Evolutionary conservation across 163 green algal species (phyloP), one percentile per base, ranked within the genome.

Genomic region (Prototheca cutis): DNA sequence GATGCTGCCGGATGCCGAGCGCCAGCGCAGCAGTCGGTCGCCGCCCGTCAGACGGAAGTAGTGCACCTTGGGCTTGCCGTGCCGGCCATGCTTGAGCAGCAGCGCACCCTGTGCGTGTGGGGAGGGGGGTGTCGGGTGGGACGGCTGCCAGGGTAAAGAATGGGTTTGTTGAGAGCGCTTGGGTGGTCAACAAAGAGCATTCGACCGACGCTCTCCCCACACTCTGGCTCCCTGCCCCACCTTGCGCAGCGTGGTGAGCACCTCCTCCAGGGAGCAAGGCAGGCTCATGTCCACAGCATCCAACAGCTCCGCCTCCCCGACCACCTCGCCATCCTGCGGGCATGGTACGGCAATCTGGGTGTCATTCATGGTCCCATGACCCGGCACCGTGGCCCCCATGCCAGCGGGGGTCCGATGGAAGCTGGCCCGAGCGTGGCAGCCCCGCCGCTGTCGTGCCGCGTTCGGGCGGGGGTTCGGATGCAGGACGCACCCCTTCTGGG

Each of bases 61-160:
- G 55, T 94, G 83, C 33, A 78, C 67, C 68, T 91, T 93, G 19
- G 87, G 87, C 40, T 71, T 75, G 45, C 87, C 87, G 31, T 84
- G 74, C n/a, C 88, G 81, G 7, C 87, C 87, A 76, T 95, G 90
- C 72, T 95, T 95, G 30, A 87, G 61, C 58, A 95, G 65, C 31
- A 81, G 74, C 13, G 75, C 73, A 19, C 87, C 87, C 81, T 94
- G 76, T 29, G 52, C 29, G 4, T 15, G 42, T 29, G 40, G 48
- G 21, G 31, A 33, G 6, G 8, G 2, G 3, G 31, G 42, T 25
- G 10, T 27, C 25, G 13, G 42, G 17, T 17, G 42, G 0, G 13
- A 24, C 17, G 42, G 42, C 18, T 1, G 42, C 10, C 10, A 21
- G 10, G 42, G 42, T 51, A n/a, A n/a, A n/a, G n/a, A n/a, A n/a